Conservation (phyloP, 306 rosid genomes). For the Casuarina glauca region DNA sequence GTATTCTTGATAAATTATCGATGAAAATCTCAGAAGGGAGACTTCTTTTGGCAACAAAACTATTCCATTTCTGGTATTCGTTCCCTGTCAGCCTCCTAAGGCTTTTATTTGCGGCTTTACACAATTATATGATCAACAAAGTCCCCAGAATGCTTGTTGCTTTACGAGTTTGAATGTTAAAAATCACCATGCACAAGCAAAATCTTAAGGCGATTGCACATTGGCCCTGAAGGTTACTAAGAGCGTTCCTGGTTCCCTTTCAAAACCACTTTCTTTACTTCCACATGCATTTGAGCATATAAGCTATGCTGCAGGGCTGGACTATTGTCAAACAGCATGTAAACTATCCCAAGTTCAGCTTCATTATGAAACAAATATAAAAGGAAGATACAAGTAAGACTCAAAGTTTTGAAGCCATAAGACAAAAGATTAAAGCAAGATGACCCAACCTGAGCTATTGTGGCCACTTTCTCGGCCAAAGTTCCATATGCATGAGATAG, state of each 20-base stretch:
- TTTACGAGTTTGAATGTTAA: neutral
- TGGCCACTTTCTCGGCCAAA: slow-evolving; percentile 83
- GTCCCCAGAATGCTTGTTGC: neutral
- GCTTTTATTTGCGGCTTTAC: neutral
- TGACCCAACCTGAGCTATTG: slow-evolving; percentile 88
- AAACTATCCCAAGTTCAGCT: neutral
- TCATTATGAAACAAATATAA: neutral
- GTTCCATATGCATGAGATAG: slow-evolving; percentile 87
- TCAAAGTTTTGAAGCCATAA: neutral
- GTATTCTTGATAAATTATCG: neutral
- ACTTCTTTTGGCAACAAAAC: neutral
- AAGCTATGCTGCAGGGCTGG: slow-evolving; percentile 2
- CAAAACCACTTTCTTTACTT: slow-evolving; percentile 8
- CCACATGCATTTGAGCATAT: slow-evolving; percentile 10
- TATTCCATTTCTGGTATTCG: neutral
- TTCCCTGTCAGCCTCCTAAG: neutral
- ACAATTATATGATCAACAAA: neutral
- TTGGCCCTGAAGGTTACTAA: neutral
- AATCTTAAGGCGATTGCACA: neutral
- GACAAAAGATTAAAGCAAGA: slow-evolving; percentile 22
- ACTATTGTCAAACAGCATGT: neutral
- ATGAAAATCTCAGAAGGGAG: neutral
- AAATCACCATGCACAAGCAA: neutral
- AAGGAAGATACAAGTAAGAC: neutral
- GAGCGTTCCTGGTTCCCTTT: neutral